Conservation (phyloP, 2,329 filamentous ascomycete genomes). For the Microdochium trichocladiopsis region DNA sequence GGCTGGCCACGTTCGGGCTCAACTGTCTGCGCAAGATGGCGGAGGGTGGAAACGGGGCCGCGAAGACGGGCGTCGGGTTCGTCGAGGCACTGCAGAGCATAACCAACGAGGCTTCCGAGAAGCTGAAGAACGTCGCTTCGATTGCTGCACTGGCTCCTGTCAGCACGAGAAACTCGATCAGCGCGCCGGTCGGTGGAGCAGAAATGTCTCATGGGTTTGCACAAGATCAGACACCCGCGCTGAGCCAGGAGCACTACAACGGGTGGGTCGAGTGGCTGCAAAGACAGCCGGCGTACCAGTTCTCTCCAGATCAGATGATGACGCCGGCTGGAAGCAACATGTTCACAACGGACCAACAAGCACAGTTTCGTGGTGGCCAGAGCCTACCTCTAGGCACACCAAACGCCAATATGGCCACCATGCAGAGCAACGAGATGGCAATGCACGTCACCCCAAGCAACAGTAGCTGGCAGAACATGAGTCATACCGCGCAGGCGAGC, state of each 20-base stretch:
- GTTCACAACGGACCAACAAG: not conserved
- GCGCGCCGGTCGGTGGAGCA: slow-evolving; percentile 1
- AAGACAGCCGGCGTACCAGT: slow-evolving; percentile 1
- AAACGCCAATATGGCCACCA: too few species aligned
- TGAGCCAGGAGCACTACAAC: slow-evolving; percentile 2
- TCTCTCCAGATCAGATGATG: not conserved
- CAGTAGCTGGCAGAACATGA: too few species aligned
- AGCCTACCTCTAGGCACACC: too few species aligned
- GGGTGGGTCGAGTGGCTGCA: slow-evolving; percentile 2
- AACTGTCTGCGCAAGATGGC: slow-evolving; percentile 25
- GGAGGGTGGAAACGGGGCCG: slow-evolving; percentile 17
- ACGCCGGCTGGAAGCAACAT: not conserved
- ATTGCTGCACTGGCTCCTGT: not conserved
- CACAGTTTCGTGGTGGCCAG: not conserved
- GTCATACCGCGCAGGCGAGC: too few species aligned
- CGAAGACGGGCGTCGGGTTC: slow-evolving; percentile 17
- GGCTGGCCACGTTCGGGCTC: slow-evolving; percentile 19
- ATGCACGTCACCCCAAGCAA: too few species aligned
- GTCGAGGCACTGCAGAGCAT: slow-evolving; percentile 18
- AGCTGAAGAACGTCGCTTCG: slow-evolving; percentile 2
- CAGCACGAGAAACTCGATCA: not conserved
- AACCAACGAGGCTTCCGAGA: slow-evolving; percentile 13
- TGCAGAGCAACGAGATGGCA: too few species aligned
- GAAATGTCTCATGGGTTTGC: not conserved
- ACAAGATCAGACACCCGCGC: not conserved